Base-by-base conservation (phyloP, 2,329 filamentous ascomycete species). In the Lasiodiplodia hormozganensis region DNA sequence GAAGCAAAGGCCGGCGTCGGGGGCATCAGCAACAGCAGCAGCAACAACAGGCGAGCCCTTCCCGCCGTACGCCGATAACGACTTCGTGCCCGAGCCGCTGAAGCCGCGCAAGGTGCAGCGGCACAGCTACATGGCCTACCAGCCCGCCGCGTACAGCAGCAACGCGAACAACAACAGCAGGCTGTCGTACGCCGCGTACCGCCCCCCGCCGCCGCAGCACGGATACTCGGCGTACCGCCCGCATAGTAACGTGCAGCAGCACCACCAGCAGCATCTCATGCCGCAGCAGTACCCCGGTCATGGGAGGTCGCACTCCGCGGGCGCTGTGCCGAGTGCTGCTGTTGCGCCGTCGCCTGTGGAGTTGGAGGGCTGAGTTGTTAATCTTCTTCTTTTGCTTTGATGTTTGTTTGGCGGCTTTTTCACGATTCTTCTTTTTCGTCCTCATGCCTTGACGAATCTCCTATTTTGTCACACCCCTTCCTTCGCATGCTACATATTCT, bases 61-160 rank as follows among this genome's bases (percentile, higher is more conserved):
- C 28, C 60, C 60, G 11, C 11, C 25, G 18, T 53, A 25, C 21
- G 49, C 52, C 6, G 47, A 65, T 47, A 5, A 0, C 62, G 4
- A 21, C 18, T n/a, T 28, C 31, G 62, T 54, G 4, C 58, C 58
- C 28, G 14, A 31, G 47, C 62, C 62, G n/a, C 31, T 54, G 28
- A 36, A 38, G n/a, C 47, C 47, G 28, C 62, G 62, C 47, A 65
- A 34, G 62, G 11, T 16, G 3, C 43, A 65, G 43, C 14, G 62
- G 8, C 62, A 65, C 49, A 65, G 62, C 62, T 65, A 65, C 62
- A 34, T 51, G 58, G 58, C 58, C 23, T 62, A 62, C 40, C 58
- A 62, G 18, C 58, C 58, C 23, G 31, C 18, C n/a, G 4, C 31
- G 10, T 8, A 11, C 31, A 2, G n/a, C 53, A 10, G n/a, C 53